Evolutionary conservation across 108 stramenopile genomes (phyloP).

Genomic region (Discostella stelligeroides): DNA sequence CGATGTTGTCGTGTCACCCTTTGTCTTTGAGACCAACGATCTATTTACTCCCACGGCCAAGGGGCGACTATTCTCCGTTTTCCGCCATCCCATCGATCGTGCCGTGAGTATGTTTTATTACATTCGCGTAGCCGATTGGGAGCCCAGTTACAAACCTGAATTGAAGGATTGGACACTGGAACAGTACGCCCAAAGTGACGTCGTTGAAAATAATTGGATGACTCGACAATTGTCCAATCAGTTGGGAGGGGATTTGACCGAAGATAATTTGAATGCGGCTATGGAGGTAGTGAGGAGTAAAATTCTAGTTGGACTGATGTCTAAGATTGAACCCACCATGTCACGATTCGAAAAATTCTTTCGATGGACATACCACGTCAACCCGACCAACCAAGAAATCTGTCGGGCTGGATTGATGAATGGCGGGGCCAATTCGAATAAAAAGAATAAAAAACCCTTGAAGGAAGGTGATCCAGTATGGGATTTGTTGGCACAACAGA

Average conservation of each 20-base stretch:
- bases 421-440: constrained; percentile 58
- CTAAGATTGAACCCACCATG: constrained; percentile 55
- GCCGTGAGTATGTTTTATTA: constrained; percentile 65
- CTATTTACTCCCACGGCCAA: constrained; percentile 53
- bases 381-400: constrained; percentile 56
- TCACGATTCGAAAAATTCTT: constrained; percentile 65
- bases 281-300: constrained; percentile 60
- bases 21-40: constrained; percentile 59
- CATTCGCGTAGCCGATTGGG: constrained; percentile 55
- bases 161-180: constrained; percentile 58
- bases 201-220: constrained; percentile 70
- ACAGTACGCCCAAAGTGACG: constrained; percentile 51
- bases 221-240: constrained; percentile 54
- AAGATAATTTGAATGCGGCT: constrained; percentile 44
- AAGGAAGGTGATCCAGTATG: constrained; percentile 48
- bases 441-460: constrained; percentile 54
- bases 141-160: constrained; percentile 60
- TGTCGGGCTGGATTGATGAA: constrained; percentile 52
- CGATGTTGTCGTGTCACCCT: constrained; percentile 59
- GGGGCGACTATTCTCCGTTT: constrained; percentile 59
- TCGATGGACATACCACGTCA: constrained; percentile 56
- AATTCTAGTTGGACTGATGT: constrained; percentile 62
- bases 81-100: constrained; percentile 65
- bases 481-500: constrained; percentile 54
- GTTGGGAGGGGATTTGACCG: constrained; percentile 51